These are phyloP conservation scores for Kondoa subrosea DNA, from an alignment of 768 basidiomycete genomes.

Conservation along the genomic window DNA sequence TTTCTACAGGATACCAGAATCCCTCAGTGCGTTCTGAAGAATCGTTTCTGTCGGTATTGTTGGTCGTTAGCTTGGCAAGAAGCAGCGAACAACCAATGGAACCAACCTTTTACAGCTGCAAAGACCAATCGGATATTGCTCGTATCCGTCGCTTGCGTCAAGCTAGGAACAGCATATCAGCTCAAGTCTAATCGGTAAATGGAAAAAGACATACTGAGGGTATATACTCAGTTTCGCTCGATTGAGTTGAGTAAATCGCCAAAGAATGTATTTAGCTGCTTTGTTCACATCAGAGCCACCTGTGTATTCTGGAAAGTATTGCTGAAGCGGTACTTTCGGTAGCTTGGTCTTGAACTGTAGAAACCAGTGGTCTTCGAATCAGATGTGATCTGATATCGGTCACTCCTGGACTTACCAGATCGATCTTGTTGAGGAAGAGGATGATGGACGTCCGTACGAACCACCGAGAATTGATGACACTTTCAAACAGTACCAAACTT, in stretches of 20 bases:
- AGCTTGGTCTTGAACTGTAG: constrained; percentile 57
- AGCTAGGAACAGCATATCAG: constrained; percentile 33
- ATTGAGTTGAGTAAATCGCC: constrained; percentile 78
- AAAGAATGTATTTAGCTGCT: constrained; percentile 49
- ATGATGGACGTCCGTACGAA: constrained; percentile 48
- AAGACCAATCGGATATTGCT: constrained; percentile 44
- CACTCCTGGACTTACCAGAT: constrained; percentile 36
- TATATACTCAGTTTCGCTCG: constrained; percentile 50
- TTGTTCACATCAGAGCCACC: constrained; percentile 37
- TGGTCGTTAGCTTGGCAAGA: constrained; percentile 44
- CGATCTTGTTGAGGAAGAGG: constrained; percentile 53
- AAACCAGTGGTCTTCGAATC: constrained; percentile 29
- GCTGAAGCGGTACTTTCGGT: constrained; percentile 41
- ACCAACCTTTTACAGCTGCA: constrained; percentile 32
- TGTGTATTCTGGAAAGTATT: constrained; percentile 37
- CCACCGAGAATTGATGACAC: constrained; percentile 64
- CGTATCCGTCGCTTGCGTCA: constrained; percentile 80
- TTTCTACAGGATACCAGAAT: constrained; percentile 64
- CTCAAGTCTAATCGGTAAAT: neutral
- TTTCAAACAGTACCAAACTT: constrained; percentile 56
- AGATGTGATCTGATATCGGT: neutral
- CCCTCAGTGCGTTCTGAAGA: constrained; percentile 67
- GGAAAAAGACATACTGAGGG: constrained; percentile 50
- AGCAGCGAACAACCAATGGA: constrained; percentile 52
- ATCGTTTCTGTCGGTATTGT: constrained; percentile 48